Conservation (phyloP, 2,329 filamentous ascomycete genomes). For the Monilinia aucupariae region DNA sequence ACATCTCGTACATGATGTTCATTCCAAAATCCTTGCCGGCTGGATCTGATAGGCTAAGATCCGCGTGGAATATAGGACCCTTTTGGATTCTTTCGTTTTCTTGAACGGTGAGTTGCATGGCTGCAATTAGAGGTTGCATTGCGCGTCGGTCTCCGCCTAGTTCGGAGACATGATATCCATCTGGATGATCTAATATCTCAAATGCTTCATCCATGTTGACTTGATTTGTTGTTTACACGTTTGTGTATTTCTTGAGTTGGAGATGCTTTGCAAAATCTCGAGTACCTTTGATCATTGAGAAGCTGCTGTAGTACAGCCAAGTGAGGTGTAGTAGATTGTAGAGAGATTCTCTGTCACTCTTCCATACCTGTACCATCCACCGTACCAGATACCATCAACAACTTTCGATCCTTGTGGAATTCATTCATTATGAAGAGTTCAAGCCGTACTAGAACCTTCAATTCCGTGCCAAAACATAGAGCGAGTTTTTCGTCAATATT, state of each 20-base stretch:
- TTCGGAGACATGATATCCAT: constrained; percentile 4
- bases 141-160: neutral
- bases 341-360: neutral
- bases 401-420: neutral
- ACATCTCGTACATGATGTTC: constrained; percentile 8
- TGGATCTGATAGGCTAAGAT: neutral
- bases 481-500: neutral
- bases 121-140: constrained; percentile 1
- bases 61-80: constrained; percentile 4
- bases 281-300: neutral
- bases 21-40: neutral
- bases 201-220: constrained; percentile 10
- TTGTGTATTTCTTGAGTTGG: neutral
- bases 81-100: neutral
- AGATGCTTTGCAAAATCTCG: neutral
- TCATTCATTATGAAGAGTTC: neutral
- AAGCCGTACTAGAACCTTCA: neutral
- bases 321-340: neutral
- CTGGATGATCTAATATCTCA: constrained; percentile 8
- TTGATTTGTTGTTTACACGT: neutral
- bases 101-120: neutral
- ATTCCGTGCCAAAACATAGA: neutral
- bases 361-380: neutral
- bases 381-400: neutral
- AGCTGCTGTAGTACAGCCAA: neutral